Base-by-base conservation (phyloP, 2,329 filamentous ascomycete species). In the Phyllosticta citrichinensis region DNA sequence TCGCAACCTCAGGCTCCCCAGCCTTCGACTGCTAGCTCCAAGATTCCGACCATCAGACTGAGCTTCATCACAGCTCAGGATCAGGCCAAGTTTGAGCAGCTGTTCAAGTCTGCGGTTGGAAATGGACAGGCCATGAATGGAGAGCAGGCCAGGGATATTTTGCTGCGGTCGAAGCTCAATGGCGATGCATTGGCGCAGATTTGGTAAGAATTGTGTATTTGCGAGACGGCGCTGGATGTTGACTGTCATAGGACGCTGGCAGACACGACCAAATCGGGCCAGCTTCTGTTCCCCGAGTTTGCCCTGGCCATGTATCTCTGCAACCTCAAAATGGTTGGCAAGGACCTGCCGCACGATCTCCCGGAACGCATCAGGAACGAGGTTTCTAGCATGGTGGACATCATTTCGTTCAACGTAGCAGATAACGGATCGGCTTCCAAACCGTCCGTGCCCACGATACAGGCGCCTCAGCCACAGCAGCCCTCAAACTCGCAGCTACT, bases 331-430 rank as follows among this genome's bases (percentile, higher is more conserved):
- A 80, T 97, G 62, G 94, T 90, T 0, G 91, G 91, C 62, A 96
- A 96, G 75, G 80, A 86, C 0, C 75, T 99, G 24, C 94, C 94
- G 0, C 70, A 80, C 1, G 74, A 71, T 5, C 80, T 99, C 10
- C 94, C 94, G 0, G 91, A 97, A 33, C 87, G 85, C 62, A 87
- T 99, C 65, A 88, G 86, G 77, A 99, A 99, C 69, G 94, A 99
- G 74, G 94, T 99, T 19, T 97, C 93, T 3, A 96, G 94, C 75
- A 97, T 99, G 92, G 94, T 99, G 51, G 94, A 99, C 71, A 99
- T 99, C 61, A 99, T 99, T 71, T 96, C 91, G 63, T 99, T 99
- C 72, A 91, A 87, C 66, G 83, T 97, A 24, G 85, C 84, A 0
- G 94, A 99, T 65, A n/a, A 62, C 67, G n/a, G 20, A 11, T 25